phyloP scores from a whole-genome alignment of 108 stramenopile species.

The Discostella pseudostelligera region DNA sequence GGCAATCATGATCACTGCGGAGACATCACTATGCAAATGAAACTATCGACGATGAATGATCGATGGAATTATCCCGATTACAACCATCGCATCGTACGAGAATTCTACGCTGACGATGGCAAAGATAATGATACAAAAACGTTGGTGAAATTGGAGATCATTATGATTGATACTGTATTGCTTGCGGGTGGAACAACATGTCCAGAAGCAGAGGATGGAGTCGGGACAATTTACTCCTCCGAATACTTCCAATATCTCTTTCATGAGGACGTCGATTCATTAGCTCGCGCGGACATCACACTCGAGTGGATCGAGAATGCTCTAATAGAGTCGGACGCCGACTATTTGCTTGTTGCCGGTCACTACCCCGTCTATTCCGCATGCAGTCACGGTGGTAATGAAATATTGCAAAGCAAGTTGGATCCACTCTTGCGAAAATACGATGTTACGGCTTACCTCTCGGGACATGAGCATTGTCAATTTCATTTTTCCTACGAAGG shows the following conservation, averaged over 20 bases:
- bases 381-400: constrained; percentile 50
- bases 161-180: constrained; percentile 56
- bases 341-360: constrained; percentile 54
- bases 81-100: constrained; percentile 28
- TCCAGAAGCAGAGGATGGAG: background rate
- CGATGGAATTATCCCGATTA: constrained; percentile 44
- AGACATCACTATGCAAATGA: constrained; percentile 41
- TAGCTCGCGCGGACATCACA: constrained; percentile 8
- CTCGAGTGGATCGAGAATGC: constrained; percentile 39
- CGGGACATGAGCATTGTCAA: constrained; percentile 61
- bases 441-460: constrained; percentile 48
- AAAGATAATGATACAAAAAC: constrained; percentile 1
- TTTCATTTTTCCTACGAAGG: constrained; percentile 37
- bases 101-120: constrained; percentile 14
- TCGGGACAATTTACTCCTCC: background rate
- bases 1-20: constrained; percentile 61
- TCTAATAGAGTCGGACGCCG: constrained; percentile 40
- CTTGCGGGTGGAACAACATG: constrained; percentile 24
- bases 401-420: constrained; percentile 28
- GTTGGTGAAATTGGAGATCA: constrained; percentile 34
- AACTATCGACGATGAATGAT: constrained; percentile 15
- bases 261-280: constrained; percentile 6
- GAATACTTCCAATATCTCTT: constrained; percentile 35
- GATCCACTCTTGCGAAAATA: constrained; percentile 53
- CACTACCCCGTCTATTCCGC: constrained; percentile 56